Conservation (phyloP, 1,284 basidiomycete genomes). For the Irpex lacteus region DNA sequence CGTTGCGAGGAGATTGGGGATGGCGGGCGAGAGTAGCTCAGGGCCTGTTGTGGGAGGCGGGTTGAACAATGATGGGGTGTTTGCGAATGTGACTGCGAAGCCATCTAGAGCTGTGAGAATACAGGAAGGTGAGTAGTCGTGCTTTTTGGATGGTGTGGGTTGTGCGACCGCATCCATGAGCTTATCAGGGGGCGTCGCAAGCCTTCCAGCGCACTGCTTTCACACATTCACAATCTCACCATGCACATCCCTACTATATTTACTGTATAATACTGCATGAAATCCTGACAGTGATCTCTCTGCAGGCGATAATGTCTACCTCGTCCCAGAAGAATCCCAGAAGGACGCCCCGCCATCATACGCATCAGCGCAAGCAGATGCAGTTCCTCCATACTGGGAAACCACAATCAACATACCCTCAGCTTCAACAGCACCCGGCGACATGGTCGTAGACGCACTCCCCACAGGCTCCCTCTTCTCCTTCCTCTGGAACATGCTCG, state of each 20-base stretch:
- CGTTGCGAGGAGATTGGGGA: conserved; percentile 44
- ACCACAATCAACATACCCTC: conserved; percentile 89
- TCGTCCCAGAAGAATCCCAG: conserved; percentile 77
- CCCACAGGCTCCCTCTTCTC: conserved; percentile 82
- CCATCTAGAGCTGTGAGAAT: conserved; percentile 62
- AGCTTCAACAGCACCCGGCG: conserved; percentile 45
- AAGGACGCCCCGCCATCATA: conserved; percentile 89
- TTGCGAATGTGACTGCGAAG: conserved; percentile 94
- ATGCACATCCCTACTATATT: background rate
- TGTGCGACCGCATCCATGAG: background rate
- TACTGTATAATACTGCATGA: background rate
- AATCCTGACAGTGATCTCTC: background rate
- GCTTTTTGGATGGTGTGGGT: background rate
- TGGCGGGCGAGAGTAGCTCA: conserved; percentile 36
- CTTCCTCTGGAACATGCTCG: conserved; percentile 91
- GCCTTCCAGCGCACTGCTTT: background rate
- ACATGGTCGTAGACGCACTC: conserved; percentile 74
- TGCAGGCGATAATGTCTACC: conserved; percentile 67
- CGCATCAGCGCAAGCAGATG: conserved; percentile 87
- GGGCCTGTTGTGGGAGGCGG: conserved; percentile 67
- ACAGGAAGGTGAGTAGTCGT: conserved; percentile 51
- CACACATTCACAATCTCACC: background rate
- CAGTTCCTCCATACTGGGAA: conserved; percentile 98
- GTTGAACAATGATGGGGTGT: conserved; percentile 87
- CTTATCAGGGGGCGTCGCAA: background rate